Conservation (phyloP, 257 asterid genomes). For the Fraxinus americana region DNA sequence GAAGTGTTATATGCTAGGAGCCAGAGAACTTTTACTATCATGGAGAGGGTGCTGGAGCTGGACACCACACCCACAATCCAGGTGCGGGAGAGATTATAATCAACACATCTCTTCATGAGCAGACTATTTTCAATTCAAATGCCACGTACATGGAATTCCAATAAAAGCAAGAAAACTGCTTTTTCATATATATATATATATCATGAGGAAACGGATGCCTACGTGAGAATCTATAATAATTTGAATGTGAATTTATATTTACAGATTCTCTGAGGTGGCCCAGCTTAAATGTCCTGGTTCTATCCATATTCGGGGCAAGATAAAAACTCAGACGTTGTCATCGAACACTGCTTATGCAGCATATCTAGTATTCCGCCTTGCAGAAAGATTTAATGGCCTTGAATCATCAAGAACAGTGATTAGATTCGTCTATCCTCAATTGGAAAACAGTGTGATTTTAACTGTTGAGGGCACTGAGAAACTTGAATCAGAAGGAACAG, state of each 20-base stretch:
- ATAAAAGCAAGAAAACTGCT: not conserved
- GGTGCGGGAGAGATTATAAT: conserved; percentile 22
- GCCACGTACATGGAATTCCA: not conserved
- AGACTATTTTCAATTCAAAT: not conserved
- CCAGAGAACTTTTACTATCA: conserved; percentile 50
- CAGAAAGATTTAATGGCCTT: conserved; percentile 40
- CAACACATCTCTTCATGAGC: not conserved
- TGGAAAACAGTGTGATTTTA: conserved; percentile 1
- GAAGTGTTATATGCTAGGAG: conserved; percentile 47
- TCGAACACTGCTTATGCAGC: conserved; percentile 47
- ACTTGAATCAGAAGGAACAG: conserved; percentile 32
- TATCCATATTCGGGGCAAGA: conserved; percentile 61
- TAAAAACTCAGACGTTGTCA: conserved; percentile 42
- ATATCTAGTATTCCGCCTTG: conserved; percentile 51
- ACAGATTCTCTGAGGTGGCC: conserved; percentile 75
- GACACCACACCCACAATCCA: conserved; percentile 39
- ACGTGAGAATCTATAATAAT: not conserved
- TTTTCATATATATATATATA: not conserved
- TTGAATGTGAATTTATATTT: not conserved
- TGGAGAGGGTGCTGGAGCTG: conserved; percentile 62
- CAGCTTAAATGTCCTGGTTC: conserved; percentile 49
- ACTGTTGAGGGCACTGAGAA: conserved; percentile 1
- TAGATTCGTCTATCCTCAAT: conserved; percentile 27
- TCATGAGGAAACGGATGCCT: not conserved
- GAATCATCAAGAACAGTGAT: conserved; percentile 38